Conservation (phyloP, 2,329 filamentous ascomycete species). For the Grosmannia huntii region DNA sequence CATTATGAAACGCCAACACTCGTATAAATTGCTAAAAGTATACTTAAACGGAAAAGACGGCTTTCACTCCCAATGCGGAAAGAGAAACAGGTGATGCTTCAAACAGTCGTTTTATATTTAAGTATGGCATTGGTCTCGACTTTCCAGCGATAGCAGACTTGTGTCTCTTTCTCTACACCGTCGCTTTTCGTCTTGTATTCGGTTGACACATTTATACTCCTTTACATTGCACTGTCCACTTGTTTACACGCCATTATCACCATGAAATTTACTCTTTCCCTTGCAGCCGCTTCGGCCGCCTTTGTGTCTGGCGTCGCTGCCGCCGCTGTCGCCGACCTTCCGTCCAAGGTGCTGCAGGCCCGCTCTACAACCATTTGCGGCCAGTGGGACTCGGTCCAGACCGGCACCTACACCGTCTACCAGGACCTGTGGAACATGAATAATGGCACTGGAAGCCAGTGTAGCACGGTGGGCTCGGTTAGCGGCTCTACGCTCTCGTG, state of each 20-base stretch:
- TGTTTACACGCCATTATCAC: background rate
- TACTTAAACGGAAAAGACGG: too few relatives aligned
- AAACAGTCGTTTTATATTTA: too few relatives aligned
- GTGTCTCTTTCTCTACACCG: too few relatives aligned
- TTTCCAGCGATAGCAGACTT: too few relatives aligned
- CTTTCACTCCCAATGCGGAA: too few relatives aligned
- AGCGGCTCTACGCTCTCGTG: constrained; percentile 24
- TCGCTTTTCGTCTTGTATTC: too few relatives aligned
- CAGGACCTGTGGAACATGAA: constrained; percentile 38
- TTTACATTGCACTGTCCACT: too few relatives aligned
- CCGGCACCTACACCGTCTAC: constrained; percentile 33
- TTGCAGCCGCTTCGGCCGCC: background rate
- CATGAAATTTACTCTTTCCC: background rate
- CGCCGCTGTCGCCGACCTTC: background rate
- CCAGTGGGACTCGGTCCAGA: constrained; percentile 8
- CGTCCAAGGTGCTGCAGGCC: constrained; percentile 2
- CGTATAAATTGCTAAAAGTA: too few relatives aligned
- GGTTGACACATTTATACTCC: too few relatives aligned
- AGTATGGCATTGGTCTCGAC: too few relatives aligned
- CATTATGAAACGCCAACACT: background rate
- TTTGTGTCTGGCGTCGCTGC: background rate
- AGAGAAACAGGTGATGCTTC: too few relatives aligned
- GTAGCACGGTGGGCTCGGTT: constrained; percentile 25
- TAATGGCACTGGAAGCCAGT: constrained; percentile 26
- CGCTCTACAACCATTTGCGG: constrained; percentile 9